Base-by-base conservation (phyloP, 257 asterid genomes). In the Marsdenia floribunda region DNA sequence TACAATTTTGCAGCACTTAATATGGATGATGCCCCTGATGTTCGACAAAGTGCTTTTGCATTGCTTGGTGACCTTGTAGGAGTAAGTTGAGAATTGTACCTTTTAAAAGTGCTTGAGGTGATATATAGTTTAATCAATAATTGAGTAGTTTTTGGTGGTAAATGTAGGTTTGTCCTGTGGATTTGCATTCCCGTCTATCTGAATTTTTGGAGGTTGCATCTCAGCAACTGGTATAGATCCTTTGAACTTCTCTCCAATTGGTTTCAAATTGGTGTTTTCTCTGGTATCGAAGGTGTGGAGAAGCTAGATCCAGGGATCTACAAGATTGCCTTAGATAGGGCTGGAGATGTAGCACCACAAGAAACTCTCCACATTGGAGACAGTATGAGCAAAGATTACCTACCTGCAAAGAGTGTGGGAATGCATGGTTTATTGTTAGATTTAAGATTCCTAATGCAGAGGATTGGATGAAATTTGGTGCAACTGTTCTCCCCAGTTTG, bases 21-120 rank as follows among this genome's bases (percentile, higher is more conserved):
- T 91, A 92, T 85, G 91, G 99, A 95, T 83, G 98, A 92, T 73
- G 93, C 96, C 70, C 83, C 83, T 83, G 99, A 95, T 75, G 86
- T 95, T 78, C 89, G 96, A 57, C 99, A 95, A 83, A 95, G 99
- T 86, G 97, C 97, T 64, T 95, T 95, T 86, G 99, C 99, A 7
- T 88, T 95, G 87, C 93, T 95, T 74, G 99, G 99, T 15, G 99
- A 95, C 78, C 94, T 95, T 83, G 93, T 98, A 73, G 89, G 96
- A 79, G 99, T 95, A 82, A 80, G 95, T 80, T 69, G 79, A 80
- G 72, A 40, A 54, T 70, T 57, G 19, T 44, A 0, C 26, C 74
- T 66, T 22, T 4, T 50, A 13, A 47, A n/a, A 29, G 13, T 33
- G 18, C 61, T 7, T 22, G 38, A 6, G 54, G 38, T 64, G 50